Evolutionary conservation across 441 rosid genomes (phyloP).

Genomic region (Pelargonium cotyledonis): DNA sequence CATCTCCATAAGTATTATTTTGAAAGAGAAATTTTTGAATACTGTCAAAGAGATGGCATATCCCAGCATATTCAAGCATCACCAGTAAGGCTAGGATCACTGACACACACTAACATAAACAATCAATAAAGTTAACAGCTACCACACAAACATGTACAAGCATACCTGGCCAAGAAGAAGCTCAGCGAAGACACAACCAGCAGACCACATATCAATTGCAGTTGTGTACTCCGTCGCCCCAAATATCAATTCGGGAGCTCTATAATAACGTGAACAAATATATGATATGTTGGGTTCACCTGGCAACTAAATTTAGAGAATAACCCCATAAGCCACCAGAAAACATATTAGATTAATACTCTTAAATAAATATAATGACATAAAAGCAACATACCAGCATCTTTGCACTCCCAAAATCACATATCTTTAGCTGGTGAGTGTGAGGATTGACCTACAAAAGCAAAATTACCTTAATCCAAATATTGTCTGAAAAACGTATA

Average conservation of each 20-base stretch:
- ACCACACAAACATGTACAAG: constrained; percentile 5
- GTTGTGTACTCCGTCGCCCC: constrained; percentile 98
- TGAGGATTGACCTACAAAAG: constrained; percentile 75
- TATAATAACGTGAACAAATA: constrained; percentile 94
- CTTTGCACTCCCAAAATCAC: constrained; percentile 99
- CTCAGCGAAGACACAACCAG: constrained; percentile 99
- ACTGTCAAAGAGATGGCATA: too few species aligned
- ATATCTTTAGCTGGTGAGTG: constrained; percentile 91
- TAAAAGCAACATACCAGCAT: constrained; percentile 56
- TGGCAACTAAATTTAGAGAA: constrained; percentile 50
- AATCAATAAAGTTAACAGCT: not conserved
- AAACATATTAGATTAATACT: too few species aligned
- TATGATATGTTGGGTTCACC: constrained; percentile 98
- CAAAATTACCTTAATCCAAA: too few species aligned
- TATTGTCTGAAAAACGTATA: too few species aligned
- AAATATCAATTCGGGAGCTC: constrained; percentile 98
- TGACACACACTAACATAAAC: too few species aligned
- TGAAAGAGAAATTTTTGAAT: too few species aligned
- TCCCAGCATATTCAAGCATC: too few species aligned
- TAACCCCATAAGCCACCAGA: too few species aligned
- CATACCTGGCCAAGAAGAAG: constrained; percentile 91
- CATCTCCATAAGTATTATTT: too few species aligned
- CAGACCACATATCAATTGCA: constrained; percentile 98
- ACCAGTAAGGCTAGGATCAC: too few species aligned
- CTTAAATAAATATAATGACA: not conserved